These are phyloP conservation scores for Phalaenopsis aphrodite DNA, from an alignment of 106 monocot species.

Conservation along the genomic window DNA sequence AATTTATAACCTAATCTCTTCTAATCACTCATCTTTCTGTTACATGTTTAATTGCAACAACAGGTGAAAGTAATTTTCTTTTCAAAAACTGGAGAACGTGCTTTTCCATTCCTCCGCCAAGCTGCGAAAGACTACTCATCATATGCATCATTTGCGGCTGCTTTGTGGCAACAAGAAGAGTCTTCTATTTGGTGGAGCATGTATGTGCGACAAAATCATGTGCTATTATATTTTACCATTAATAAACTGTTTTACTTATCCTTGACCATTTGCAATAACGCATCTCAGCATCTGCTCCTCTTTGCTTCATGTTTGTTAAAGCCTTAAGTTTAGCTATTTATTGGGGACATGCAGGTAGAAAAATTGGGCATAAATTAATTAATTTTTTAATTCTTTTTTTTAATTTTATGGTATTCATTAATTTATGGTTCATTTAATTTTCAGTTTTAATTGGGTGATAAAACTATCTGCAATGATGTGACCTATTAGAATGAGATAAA, in stretches of 20 bases:
- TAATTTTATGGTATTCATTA: neutral
- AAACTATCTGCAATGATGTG: too few relatives aligned
- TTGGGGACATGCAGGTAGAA: neutral
- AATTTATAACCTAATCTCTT: neutral
- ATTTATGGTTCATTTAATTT: neutral
- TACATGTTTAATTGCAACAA: neutral
- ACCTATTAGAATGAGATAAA: too few relatives aligned
- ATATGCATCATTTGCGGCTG: slow-evolving; percentile 72
- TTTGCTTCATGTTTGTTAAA: neutral
- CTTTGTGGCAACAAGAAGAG: slow-evolving; percentile 80
- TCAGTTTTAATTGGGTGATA: neutral
- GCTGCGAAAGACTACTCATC: slow-evolving; percentile 66
- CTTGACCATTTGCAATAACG: neutral
- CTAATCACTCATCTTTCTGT: neutral
- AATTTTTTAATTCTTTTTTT: neutral
- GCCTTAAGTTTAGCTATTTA: neutral
- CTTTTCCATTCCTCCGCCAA: slow-evolving; percentile 73
- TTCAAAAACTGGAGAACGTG: slow-evolving; percentile 90
- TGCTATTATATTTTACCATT: slow-evolving; percentile 1
- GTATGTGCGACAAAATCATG: slow-evolving; percentile 36
- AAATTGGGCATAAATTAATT: neutral
- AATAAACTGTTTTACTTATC: neutral
- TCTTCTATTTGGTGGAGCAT: slow-evolving; percentile 81
- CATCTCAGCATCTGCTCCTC: neutral
- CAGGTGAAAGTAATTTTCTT: slow-evolving; percentile 88